phyloP scores from a whole-genome alignment of 192 early-diverging fungal genomes.

The Coemansia guatemalensis region DNA sequence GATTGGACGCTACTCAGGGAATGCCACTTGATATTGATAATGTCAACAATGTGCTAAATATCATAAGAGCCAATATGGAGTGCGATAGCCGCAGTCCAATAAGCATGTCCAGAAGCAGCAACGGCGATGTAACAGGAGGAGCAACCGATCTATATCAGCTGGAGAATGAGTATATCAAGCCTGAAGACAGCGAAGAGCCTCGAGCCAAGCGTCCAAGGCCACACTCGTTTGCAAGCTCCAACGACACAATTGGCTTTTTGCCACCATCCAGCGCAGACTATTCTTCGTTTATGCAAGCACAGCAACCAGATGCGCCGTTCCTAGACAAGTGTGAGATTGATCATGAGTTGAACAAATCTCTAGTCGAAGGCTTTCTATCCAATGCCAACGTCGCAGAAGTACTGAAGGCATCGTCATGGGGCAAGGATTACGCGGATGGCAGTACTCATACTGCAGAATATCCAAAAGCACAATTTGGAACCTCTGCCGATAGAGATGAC shows the following conservation, averaged over 20 bases:
- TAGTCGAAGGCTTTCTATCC: constrained; percentile 40
- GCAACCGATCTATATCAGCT: background rate
- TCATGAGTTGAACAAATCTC: constrained; percentile 8
- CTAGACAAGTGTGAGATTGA: background rate
- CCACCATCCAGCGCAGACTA: background rate
- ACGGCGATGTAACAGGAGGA: background rate
- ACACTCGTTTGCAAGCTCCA: constrained; percentile 12
- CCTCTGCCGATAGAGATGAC: background rate
- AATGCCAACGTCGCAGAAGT: constrained; percentile 21
- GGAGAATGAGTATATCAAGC: background rate
- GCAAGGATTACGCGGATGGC: background rate
- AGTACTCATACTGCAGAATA: background rate
- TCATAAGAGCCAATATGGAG: constrained; percentile 1
- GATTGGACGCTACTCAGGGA: background rate
- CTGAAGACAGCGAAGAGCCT: constrained; percentile 9
- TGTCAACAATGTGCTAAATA: constrained; percentile 17
- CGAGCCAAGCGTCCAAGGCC: constrained; percentile 34
- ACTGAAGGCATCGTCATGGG: constrained; percentile 25
- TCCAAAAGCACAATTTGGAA: background rate
- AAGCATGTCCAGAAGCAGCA: constrained; percentile 10
- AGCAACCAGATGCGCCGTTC: background rate
- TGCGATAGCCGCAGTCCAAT: constrained; percentile 6
- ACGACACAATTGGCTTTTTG: background rate
- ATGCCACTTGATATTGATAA: constrained; percentile 7
- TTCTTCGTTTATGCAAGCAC: background rate